Conservation (phyloP, 208 protist species). For the Naegleria lovaniensis region DNA sequence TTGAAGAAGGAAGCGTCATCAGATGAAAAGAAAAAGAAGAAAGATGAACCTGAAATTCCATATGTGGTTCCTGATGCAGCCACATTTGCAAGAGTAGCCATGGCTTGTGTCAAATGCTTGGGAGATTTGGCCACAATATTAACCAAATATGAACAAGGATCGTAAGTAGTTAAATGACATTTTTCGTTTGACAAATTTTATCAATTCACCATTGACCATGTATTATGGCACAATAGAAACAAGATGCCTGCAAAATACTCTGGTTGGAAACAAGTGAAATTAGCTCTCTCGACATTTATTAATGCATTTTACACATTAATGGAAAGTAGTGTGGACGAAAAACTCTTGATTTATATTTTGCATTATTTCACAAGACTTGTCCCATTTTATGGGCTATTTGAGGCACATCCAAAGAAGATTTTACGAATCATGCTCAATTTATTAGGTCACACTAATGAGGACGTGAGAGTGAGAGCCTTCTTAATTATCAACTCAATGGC, state of each 20-base stretch:
- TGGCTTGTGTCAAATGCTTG: neutral
- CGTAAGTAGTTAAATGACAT: too few species aligned
- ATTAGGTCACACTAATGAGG: neutral
- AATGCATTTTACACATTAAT: neutral
- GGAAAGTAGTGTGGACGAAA: neutral
- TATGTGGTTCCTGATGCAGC: neutral
- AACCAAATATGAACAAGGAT: neutral
- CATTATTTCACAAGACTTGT: neutral
- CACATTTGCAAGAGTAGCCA: neutral
- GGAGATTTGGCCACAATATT: neutral
- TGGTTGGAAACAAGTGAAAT: neutral
- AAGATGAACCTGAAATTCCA: neutral
- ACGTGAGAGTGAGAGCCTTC: neutral
- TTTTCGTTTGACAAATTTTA: too few species aligned
- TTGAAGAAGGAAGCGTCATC: neutral
- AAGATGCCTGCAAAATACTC: neutral
- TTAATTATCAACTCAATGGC: conserved; percentile 2
- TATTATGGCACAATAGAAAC: neutral
- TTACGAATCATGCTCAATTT: neutral
- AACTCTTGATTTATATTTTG: conserved; percentile 4
- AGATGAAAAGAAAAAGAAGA: neutral
- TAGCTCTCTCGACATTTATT: neutral
- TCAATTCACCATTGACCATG: too few species aligned
- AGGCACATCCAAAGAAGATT: neutral
- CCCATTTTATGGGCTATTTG: neutral